Percentiles rank a stretch among this genome's conserved stretches.
These are phyloP conservation scores for Spinellus fusiger DNA, from an alignment of 192 early-diverging fungal genomes.

Conservation along the genomic window DNA sequence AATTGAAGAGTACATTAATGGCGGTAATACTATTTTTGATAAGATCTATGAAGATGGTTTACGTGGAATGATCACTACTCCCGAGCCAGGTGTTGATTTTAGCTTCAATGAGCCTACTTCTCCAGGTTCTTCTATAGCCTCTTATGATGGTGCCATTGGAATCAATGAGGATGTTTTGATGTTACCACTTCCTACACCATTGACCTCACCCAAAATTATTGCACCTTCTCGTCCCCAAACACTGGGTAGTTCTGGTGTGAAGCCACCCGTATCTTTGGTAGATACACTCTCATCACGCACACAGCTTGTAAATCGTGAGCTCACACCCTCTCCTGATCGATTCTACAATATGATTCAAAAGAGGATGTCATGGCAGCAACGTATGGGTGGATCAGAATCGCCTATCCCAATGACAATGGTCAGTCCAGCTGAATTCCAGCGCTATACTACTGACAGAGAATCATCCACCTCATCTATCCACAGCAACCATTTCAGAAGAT, in stretches of 20 bases:
- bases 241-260: not conserved
- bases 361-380: conserved; percentile 25
- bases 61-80: conserved; percentile 26
- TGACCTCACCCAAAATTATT: not conserved
- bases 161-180: not conserved
- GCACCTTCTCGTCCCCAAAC: not conserved
- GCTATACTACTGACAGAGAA: conserved; percentile 27
- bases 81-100: conserved; percentile 12
- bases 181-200: conserved; percentile 6
- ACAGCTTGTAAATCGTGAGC: conserved; percentile 8
- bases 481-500: conserved; percentile 23
- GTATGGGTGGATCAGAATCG: conserved; percentile 6
- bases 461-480: conserved; percentile 32
- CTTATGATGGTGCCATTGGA: not conserved
- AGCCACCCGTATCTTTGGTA: conserved; percentile 5
- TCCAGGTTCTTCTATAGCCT: not conserved
- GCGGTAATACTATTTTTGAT: conserved; percentile 35
- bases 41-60: conserved; percentile 38
- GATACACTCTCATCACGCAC: conserved; percentile 2
- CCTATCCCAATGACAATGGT: conserved; percentile 23
- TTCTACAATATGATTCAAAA: conserved; percentile 33
- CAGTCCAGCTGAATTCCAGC: conserved; percentile 22
- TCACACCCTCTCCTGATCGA: conserved; percentile 27
- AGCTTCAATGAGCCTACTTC: conserved; percentile 8
- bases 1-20: conserved; percentile 30